Conservation (phyloP, 176 grass and related monocot genomes). For the Aegilops bicornis region DNA sequence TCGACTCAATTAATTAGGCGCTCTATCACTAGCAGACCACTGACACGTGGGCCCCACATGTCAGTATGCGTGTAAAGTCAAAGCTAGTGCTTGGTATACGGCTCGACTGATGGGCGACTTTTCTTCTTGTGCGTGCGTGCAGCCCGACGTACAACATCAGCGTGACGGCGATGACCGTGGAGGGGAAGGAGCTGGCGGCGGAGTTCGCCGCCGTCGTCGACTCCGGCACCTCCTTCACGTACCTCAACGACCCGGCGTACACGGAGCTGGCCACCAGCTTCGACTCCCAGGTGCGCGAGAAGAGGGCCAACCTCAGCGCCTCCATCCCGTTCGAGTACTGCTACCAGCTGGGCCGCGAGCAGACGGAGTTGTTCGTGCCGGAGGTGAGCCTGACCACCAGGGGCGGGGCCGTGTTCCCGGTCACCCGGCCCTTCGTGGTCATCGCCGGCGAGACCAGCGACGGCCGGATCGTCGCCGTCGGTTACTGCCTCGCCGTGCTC, state of each 20-base stretch:
- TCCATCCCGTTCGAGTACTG: constrained; percentile 50
- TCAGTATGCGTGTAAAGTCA: background rate
- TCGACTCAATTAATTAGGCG: no score
- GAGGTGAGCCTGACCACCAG: constrained; percentile 38
- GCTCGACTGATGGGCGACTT: background rate
- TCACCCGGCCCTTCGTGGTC: background rate
- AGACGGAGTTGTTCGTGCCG: background rate
- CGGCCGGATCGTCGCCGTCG: rapidly evolving
- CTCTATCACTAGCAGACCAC: background rate
- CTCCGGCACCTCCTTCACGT: constrained; percentile 70
- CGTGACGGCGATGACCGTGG: constrained; percentile 47
- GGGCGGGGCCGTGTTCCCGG: constrained; percentile 46
- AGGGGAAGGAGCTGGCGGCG: background rate
- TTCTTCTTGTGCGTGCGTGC: background rate
- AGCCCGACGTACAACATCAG: constrained; percentile 68
- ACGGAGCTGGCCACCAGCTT: constrained; percentile 34
- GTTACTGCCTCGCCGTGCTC: constrained; percentile 49
- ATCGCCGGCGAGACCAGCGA: rapidly evolving
- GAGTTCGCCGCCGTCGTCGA: constrained; percentile 57
- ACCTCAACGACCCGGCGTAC: constrained; percentile 57
- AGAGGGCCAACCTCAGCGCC: background rate
- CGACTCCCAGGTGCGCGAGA: constrained; percentile 4
- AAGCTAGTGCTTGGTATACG: no score
- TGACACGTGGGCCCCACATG: background rate
- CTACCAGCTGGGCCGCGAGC: background rate